phyloP scores from a whole-genome alignment of 352 stramenopile species.

The Phytophthora crassamura region DNA sequence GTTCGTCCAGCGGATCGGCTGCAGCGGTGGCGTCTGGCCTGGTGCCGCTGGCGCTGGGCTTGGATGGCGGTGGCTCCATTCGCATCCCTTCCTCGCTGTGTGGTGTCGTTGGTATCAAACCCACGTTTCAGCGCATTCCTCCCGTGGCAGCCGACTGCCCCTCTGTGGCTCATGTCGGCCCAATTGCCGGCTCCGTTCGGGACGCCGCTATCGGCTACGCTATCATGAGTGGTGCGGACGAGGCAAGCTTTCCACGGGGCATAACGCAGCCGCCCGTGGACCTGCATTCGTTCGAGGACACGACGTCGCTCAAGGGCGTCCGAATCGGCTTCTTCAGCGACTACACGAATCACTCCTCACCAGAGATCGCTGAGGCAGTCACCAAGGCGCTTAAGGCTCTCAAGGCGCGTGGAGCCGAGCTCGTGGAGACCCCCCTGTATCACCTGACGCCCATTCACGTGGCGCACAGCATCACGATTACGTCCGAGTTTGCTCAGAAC shows the following conservation, averaged over 20 bases:
- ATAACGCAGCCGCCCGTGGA: conserved; percentile 57
- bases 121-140: conserved; percentile 82
- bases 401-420: conserved; percentile 58
- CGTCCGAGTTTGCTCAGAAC: conserved; percentile 79
- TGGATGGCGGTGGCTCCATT: conserved; percentile 91
- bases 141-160: conserved; percentile 58
- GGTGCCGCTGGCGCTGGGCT: conserved; percentile 87
- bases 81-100: conserved; percentile 91
- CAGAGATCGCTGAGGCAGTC: conserved; percentile 58
- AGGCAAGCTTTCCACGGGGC: conserved; percentile 47
- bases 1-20: conserved; percentile 91
- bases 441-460: conserved; percentile 83
- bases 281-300: conserved; percentile 64
- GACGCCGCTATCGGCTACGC: conserved; percentile 88
- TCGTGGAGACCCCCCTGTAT: conserved; percentile 82
- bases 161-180: conserved; percentile 81
- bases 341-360: conserved; percentile 77
- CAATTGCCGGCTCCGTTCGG: conserved; percentile 77
- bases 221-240: conserved; percentile 76
- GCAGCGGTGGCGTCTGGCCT: conserved; percentile 88
- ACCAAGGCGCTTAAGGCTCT: conserved; percentile 60
- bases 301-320: conserved; percentile 63
- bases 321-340: conserved; percentile 82
- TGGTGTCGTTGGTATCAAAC: conserved; percentile 90
- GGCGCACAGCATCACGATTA: conserved; percentile 84